Evolutionary conservation across 1,139 yeast species (phyloP), one percentile per base, ranked within the genome.

Genomic region (Protomyces pachydermus): DNA sequence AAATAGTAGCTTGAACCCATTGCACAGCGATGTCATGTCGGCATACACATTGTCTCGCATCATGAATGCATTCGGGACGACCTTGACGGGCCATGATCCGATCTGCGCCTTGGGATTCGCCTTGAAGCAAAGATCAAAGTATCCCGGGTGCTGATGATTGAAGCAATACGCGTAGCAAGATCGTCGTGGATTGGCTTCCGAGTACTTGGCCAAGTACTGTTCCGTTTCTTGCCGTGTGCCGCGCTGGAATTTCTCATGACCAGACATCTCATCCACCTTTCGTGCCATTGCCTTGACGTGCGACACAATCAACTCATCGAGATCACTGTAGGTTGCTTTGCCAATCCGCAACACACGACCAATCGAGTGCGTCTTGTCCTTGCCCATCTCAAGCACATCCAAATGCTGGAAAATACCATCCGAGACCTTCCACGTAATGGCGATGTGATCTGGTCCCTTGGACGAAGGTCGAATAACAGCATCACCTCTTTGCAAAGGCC

Each of bases 361-460:
- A 25, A 86, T 75, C 0, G 85, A 81, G 69, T 82, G 84, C 56
- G 84, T 88, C 70, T 81, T 83, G 65, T 81, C 84, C 71, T 84
- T 84, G 65, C 82, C 84, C 62, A 82, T 80, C 75, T 93, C 98
- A 68, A 86, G 81, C 57, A 93, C 88, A 70, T 91, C 91, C 68
- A 95, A 79, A 74, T 93, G 98, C 74, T 95, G 98, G 77, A 87
- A 95, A 69, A 93, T 78, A 73, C 86, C 88, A 72, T 88, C 93
- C 67, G 90, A 93, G 48, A 95, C 91, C 74, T 93, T 93, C 98
- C 98, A 93, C 0, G 99, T 93, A 50, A 91, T 87, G 1, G 97
- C 91, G 70, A 93, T 81, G 74, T 85, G 97, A 69, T 89, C 88
- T 53, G 84, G 81, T 42, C 98, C 98, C 68, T 86, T 85, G 6